Percentiles rank a stretch among this genome's conserved stretches.
These are phyloP conservation scores for Lactarius quietus DNA, from an alignment of 768 basidiomycete species.

Conservation along the genomic window DNA sequence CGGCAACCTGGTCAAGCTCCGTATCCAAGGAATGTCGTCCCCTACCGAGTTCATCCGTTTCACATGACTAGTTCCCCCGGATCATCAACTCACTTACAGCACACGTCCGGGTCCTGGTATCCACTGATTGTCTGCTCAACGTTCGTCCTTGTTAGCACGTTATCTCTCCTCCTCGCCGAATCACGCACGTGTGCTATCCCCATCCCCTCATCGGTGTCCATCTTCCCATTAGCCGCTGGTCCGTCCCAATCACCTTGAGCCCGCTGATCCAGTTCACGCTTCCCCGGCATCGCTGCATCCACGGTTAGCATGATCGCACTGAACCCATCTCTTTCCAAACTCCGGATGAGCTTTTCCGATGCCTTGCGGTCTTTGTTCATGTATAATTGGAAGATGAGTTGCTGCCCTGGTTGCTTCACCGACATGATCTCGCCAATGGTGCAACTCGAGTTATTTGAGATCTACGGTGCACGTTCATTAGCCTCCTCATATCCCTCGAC, in stretches of 20 bases:
- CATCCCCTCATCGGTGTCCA: conserved; percentile 13
- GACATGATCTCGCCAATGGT: conserved; percentile 33
- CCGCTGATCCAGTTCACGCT: conserved; percentile 38
- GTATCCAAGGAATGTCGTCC: conserved; percentile 39
- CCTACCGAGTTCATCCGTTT: conserved; percentile 23
- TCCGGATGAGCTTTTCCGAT: conserved; percentile 38
- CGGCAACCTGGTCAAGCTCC: conserved; percentile 39
- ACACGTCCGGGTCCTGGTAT: conserved; percentile 35
- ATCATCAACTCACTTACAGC: conserved; percentile 27
- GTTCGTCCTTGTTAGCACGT: conserved; percentile 3
- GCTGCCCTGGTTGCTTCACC: conserved; percentile 30
- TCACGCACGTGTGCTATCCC: conserved; percentile 32
- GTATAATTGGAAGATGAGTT: conserved; percentile 41
- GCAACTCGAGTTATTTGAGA: conserved; percentile 37
- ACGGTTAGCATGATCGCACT: conserved; percentile 50
- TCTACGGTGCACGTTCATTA: conserved; percentile 17
- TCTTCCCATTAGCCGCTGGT: conserved; percentile 27
- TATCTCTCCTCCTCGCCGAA: not conserved
- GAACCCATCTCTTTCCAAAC: conserved; percentile 39
- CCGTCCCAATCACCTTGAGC: conserved; percentile 32
- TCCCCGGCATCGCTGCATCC: conserved; percentile 43
- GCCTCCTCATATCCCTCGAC: not conserved
- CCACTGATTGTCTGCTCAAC: conserved; percentile 30
- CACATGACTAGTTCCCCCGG: not conserved
- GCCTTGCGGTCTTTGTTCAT: conserved; percentile 42